Evolutionary conservation across 2,329 filamentous ascomycete genomes (phyloP), one percentile per base, ranked within the genome.

Genomic region (Aspergillus phoenicis): DNA sequence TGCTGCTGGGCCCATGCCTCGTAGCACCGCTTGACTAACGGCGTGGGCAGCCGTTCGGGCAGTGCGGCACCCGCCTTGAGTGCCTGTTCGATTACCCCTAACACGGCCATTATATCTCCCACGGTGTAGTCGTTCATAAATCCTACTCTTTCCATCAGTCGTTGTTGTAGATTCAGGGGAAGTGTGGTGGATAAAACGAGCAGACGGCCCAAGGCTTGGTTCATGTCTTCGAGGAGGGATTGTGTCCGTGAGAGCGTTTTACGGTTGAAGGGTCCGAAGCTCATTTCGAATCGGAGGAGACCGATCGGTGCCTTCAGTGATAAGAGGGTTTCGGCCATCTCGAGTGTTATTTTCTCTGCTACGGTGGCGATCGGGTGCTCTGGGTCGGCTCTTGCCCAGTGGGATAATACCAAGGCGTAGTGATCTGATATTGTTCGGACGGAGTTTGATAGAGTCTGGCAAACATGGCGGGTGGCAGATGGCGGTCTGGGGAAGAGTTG

Each of bases 51-150:
- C 2, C 81, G 71, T 55, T 82, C 79, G 0, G 82, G 82, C 0
- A 83, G 65, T 0, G 83, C 75, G n/a, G 78, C 76, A 0, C 80
- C 82, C 0, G 80, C 83, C 20, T 79, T 76, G 13, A 85, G 66
- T 2, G 80, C 71, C 53, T 83, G 81, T 52, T 83, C 80, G 6
- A 82, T 67, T 3, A 84, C 75, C 1, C 71, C 73, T 0, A 84
- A 66, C 2, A 84, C 80, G 1, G 80, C 80, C 82, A 84, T 85
- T 54, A 82, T 64, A 28, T 83, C 82, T 3, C 79, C 81, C 8
- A 84, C 78, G n/a, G 72, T 72, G 1, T 72, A 70, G 15, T 82
- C 77, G 30, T 82, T 78, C 0, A 79, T 65, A 1, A 83, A 67
- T 1, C 82, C 81, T 0, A 73, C 71, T 0, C 72, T 68, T 0